Evolutionary conservation across 352 stramenopile species (phyloP).

Genomic region (Phytophthora crassamura): DNA sequence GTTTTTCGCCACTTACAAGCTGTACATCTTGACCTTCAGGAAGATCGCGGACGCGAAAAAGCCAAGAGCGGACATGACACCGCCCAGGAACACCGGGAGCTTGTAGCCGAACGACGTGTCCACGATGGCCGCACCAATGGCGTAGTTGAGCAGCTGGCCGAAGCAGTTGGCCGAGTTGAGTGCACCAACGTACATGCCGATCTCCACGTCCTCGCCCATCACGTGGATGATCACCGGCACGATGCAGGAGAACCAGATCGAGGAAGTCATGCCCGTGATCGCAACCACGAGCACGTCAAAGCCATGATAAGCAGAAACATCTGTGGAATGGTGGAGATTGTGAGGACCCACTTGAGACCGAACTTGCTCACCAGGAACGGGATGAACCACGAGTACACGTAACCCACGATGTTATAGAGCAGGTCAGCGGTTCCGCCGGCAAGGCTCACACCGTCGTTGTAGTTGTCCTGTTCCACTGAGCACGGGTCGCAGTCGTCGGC

Average conservation of each 20-base stretch:
- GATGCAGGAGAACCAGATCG: constrained; percentile 35
- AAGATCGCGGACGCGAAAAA: constrained; percentile 51
- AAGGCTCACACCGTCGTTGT: constrained; percentile 51
- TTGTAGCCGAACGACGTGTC: constrained; percentile 42
- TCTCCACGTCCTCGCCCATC: constrained; percentile 31
- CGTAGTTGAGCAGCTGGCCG: constrained; percentile 39
- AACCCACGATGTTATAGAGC: constrained; percentile 49
- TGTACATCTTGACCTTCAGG: constrained; percentile 68
- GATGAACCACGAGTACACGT: constrained; percentile 42
- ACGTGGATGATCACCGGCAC: constrained; percentile 28
- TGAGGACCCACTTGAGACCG: constrained; percentile 47
- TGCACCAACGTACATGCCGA: constrained; percentile 48
- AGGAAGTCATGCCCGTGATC: constrained; percentile 46
- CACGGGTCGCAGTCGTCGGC: constrained; percentile 39
- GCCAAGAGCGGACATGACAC: constrained; percentile 33
- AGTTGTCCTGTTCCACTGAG: constrained; percentile 35
- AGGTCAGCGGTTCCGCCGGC: constrained; percentile 43
- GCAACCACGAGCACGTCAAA: constrained; percentile 47
- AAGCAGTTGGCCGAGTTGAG: constrained; percentile 76
- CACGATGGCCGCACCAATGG: constrained; percentile 32
- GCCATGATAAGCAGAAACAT: constrained; percentile 46
- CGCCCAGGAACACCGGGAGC: constrained; percentile 42
- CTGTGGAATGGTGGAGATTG: constrained; percentile 41
- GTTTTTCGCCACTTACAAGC: constrained; percentile 56
- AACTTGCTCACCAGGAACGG: constrained; percentile 48